phyloP scores from a whole-genome alignment of 495 filamentous ascomycete genomes.

The Penicillium nucicola region DNA sequence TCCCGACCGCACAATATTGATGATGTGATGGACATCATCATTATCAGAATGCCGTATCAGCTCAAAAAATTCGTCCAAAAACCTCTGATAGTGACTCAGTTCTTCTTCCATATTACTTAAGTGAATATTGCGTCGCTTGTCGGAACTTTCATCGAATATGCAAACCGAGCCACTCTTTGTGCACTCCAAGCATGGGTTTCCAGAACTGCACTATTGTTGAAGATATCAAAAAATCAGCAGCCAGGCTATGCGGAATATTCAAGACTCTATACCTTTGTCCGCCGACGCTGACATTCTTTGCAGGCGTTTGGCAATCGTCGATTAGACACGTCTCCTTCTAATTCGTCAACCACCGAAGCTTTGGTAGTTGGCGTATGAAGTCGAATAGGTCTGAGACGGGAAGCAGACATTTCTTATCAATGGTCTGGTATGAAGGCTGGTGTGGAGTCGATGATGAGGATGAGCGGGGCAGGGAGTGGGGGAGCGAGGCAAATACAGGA shows the following conservation, averaged over 20 bases:
- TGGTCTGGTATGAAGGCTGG: too few species aligned
- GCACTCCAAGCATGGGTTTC: not conserved
- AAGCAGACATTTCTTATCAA: too few species aligned
- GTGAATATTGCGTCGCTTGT: not conserved
- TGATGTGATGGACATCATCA: not conserved
- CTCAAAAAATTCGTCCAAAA: not conserved
- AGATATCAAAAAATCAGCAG: not conserved
- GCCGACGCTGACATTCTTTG: not conserved
- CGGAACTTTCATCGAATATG: not conserved
- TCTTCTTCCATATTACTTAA: not conserved
- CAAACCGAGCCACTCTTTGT: not conserved
- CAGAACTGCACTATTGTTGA: not conserved
- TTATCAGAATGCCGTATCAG: not conserved
- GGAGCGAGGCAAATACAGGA: too few species aligned
- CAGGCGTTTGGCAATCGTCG: not conserved
- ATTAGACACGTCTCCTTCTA: not conserved
- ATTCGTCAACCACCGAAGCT: not conserved
- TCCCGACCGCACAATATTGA: not conserved
- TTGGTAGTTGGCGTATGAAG: too few species aligned
- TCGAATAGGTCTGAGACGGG: too few species aligned
- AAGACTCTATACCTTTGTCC: not conserved
- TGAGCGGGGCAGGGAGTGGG: too few species aligned
- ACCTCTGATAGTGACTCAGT: not conserved
- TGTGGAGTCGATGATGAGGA: too few species aligned
- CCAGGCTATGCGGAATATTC: not conserved